Evolutionary conservation across 1,284 basidiomycete genomes (phyloP), one percentile per base, ranked within the genome.

Genomic region (Mycosarcoma maydis): DNA sequence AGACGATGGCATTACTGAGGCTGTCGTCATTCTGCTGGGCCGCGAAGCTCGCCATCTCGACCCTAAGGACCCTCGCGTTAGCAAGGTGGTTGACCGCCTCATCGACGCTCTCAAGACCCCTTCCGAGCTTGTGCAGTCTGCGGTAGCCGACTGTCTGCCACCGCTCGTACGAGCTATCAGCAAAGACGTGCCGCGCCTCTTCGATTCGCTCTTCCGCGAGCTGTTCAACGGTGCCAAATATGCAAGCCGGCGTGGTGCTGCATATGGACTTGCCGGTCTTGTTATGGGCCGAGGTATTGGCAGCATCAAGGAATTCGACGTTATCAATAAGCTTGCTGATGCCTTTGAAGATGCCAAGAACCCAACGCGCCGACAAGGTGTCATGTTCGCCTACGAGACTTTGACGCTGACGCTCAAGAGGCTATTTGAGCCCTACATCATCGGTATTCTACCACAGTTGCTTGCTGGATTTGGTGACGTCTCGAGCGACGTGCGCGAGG

Each of bases 121-220:
- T 0, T 90, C 94, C 1, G 96, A 99, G 82, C 89, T 95, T 73
- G 96, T 99, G 0, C 95, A 98, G 82, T 90, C 92, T 48, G 95
- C 96, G 0, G 94, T 98, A 0, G 92, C 94, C 0, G 96, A 98
- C 56, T 84, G 84, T 84, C 85, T 98, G 9, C 90, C 92, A 0
- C 92, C 94, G 1, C 86, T 99, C 6, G 91, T 95, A 36, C 87
- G 86, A 34, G 84, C 89, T 37, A 90, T 92, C 85, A 85, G 86
- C 48, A 60, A 78, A 37, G 80, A 83, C 20, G 78, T 82, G 7
- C 85, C 86, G 0, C 87, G 87, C 38, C 83, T 85, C 43, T 86
- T 89, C n/a, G 84, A 87, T 16, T 83, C 84, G 23, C 86, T 98
- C 19, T 87, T 95, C 42, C 90, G 92, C 57, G 85, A 87, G 62